Percentiles rank a stretch among this genome's conserved stretches.
Conservation (phyloP, 108 stramenopile species). For the Pseudonitzschia multiseries region DNA sequence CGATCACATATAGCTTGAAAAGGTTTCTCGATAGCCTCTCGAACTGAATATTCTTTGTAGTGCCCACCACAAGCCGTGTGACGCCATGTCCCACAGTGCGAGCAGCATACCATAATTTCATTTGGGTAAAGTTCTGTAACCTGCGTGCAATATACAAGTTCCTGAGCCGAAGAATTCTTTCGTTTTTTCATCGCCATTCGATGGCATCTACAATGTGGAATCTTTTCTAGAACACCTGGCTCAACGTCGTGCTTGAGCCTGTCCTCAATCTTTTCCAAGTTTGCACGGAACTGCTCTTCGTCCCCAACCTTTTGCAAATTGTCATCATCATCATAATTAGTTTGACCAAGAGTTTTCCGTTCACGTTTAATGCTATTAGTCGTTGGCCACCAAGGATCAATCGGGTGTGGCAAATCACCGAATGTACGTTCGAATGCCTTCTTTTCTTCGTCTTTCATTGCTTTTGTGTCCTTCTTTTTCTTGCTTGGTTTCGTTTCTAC, state of each 20-base stretch:
- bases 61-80: conserved; percentile 87
- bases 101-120: conserved; percentile 82
- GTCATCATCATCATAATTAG: conserved; percentile 48
- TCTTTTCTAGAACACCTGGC: conserved; percentile 78
- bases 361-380: conserved; percentile 53
- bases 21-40: conserved; percentile 46
- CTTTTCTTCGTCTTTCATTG: conserved; percentile 1
- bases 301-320: conserved; percentile 18
- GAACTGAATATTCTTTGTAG: conserved; percentile 62
- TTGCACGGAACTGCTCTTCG: conserved; percentile 41
- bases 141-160: conserved; percentile 74
- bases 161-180: conserved; percentile 35
- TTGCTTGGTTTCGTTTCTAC: conserved; percentile 16
- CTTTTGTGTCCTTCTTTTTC: conserved; percentile 14
- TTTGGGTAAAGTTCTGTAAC: conserved; percentile 72
- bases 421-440: conserved; percentile 18
- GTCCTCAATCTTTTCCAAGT: conserved; percentile 37
- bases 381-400: conserved; percentile 84
- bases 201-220: conserved; percentile 82
- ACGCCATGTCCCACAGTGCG: conserved; percentile 83
- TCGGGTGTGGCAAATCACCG: conserved; percentile 39
- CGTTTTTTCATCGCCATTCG: conserved; percentile 39
- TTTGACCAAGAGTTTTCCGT: conserved; percentile 39
- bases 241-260: conserved; percentile 46
- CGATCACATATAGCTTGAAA: conserved; percentile 74